These are phyloP conservation scores for Serendipita sp. DNA, from an alignment of 768 basidiomycete species.

Conservation along the genomic window DNA sequence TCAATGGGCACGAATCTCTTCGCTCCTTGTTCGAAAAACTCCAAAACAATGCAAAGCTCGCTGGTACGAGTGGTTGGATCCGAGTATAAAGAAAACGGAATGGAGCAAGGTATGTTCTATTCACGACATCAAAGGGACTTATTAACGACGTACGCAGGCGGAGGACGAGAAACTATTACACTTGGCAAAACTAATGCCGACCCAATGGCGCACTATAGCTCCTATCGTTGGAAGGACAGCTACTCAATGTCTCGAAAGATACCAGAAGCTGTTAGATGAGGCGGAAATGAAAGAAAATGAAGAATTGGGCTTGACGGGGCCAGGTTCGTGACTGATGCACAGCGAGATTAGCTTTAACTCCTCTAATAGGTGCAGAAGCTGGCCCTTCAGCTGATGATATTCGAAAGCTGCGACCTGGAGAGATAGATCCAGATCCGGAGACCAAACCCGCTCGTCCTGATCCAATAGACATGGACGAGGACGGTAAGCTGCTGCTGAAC, in stretches of 20 bases:
- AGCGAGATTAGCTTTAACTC: not conserved
- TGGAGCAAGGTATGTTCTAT: constrained; percentile 73
- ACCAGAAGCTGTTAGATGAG: constrained; percentile 94
- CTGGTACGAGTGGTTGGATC: constrained; percentile 99
- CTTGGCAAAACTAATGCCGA: constrained; percentile 96
- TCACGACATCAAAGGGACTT: not conserved
- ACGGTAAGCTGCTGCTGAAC: constrained; percentile 37
- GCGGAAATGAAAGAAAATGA: constrained; percentile 94
- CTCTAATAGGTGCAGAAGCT: constrained; percentile 27
- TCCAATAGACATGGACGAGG: constrained; percentile 99
- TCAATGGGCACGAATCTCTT: constrained; percentile 97
- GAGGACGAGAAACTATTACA: constrained; percentile 98
- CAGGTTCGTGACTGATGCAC: constrained; percentile 26
- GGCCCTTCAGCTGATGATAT: constrained; percentile 89
- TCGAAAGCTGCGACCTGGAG: constrained; percentile 75
- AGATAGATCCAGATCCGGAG: constrained; percentile 98
- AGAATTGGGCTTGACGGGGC: constrained; percentile 80
- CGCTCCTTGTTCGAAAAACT: constrained; percentile 91
- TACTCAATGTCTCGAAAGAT: constrained; percentile 92
- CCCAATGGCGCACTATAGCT: constrained; percentile 98
- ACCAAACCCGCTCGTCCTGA: constrained; percentile 96
- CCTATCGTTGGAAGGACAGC: constrained; percentile 97
- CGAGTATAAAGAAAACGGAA: constrained; percentile 98
- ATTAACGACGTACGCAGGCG: constrained; percentile 31
- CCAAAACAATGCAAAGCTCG: constrained; percentile 99